phyloP scores from a whole-genome alignment of 805 yeast genomes.

The Ascoidea tarda region DNA sequence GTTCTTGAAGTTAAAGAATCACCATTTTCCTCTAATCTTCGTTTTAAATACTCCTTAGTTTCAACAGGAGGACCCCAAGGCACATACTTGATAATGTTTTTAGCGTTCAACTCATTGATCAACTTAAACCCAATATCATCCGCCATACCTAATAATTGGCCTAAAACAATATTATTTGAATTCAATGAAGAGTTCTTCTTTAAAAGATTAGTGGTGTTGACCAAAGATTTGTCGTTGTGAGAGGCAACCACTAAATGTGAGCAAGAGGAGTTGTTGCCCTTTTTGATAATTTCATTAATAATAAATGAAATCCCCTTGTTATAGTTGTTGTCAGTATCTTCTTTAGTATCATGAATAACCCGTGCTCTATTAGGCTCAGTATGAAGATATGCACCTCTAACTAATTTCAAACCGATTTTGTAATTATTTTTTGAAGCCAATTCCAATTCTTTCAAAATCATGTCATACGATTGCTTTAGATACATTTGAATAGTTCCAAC shows the following conservation, averaged over 20 bases:
- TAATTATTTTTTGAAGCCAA: slow-evolving; percentile 50
- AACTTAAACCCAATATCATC: slow-evolving; percentile 75
- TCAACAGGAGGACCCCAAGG: slow-evolving; percentile 97
- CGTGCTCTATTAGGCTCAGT: slow-evolving; percentile 58
- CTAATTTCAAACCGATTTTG: slow-evolving; percentile 76
- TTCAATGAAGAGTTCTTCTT: slow-evolving; percentile 16
- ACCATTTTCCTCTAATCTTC: slow-evolving; percentile 92
- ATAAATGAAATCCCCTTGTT: slow-evolving; percentile 53
- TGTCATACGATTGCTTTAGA: slow-evolving; percentile 51
- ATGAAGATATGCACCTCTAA: slow-evolving; percentile 92
- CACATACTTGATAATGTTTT: slow-evolving; percentile 80
- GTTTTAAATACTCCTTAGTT: slow-evolving; percentile 75
- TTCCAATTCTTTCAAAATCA: slow-evolving; percentile 47
- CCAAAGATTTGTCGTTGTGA: slow-evolving; percentile 72
- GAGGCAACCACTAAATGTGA: slow-evolving; percentile 86
- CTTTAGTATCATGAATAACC: slow-evolving; percentile 64
- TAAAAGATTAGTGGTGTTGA: slow-evolving; percentile 49
- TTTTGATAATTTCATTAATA: slow-evolving; percentile 38
- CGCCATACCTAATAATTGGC: slow-evolving; percentile 92
- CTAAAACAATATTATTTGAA: slow-evolving; percentile 60
- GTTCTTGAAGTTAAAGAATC: slow-evolving; percentile 63
- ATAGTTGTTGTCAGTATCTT: slow-evolving; percentile 67
- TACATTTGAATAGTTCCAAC: slow-evolving; percentile 94
- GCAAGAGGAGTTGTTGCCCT: slow-evolving; percentile 31
- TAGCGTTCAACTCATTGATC: slow-evolving; percentile 45